These are phyloP conservation scores for Magnusiomyces suaveolens DNA, from an alignment of 1,139 yeast species.

Conservation along the genomic window DNA sequence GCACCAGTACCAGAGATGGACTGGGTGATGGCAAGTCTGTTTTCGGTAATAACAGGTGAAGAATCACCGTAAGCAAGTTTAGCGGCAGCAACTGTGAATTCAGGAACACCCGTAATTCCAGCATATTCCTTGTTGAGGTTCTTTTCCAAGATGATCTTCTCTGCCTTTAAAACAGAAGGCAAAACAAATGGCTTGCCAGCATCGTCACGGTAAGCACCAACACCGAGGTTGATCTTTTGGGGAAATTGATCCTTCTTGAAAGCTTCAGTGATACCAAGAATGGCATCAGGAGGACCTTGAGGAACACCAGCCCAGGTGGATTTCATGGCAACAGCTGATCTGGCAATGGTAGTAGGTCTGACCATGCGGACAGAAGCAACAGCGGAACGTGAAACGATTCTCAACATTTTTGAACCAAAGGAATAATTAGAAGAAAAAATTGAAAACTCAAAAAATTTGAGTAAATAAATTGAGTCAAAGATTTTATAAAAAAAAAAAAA, in stretches of 20 bases:
- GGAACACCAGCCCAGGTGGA: constrained; percentile 35
- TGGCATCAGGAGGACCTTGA: constrained; percentile 43
- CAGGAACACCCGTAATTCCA: constrained; percentile 70
- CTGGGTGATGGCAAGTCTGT: constrained; percentile 63
- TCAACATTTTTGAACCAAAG: constrained; percentile 9
- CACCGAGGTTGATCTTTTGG: constrained; percentile 72
- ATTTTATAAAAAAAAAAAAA: too few relatives aligned
- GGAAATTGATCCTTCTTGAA: constrained; percentile 45
- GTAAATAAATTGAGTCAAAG: background rate
- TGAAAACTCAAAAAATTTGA: background rate
- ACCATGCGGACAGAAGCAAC: background rate
- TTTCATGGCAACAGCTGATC: constrained; percentile 11
- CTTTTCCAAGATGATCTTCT: constrained; percentile 47
- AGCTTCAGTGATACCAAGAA: constrained; percentile 72
- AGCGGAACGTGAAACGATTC: constrained; percentile 11
- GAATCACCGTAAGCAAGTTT: constrained; percentile 64
- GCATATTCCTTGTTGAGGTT: constrained; percentile 84
- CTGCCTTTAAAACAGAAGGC: constrained; percentile 46
- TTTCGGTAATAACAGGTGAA: constrained; percentile 44
- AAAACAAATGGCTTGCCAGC: constrained; percentile 80
- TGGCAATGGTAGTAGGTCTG: constrained; percentile 6
- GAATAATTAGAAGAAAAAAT: background rate
- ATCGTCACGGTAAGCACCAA: constrained; percentile 87
- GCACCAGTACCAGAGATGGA: constrained; percentile 95
- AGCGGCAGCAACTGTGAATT: constrained; percentile 67